Conservation (phyloP, 2,329 filamentous ascomycete species). For the Aspergillus fumigatus region DNA sequence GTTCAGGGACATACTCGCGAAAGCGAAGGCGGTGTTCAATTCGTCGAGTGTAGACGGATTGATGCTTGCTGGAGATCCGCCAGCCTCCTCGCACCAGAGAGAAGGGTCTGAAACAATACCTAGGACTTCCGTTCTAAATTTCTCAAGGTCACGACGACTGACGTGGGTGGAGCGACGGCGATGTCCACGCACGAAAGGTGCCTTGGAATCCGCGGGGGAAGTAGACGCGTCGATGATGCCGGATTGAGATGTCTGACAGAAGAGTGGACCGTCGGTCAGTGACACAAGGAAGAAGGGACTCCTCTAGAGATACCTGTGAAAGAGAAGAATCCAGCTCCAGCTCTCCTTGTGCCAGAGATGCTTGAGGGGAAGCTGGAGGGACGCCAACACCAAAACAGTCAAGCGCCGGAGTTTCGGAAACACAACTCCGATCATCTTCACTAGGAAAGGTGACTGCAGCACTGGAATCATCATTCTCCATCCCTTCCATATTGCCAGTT, state of each 20-base stretch:
- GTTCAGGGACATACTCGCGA: constrained; percentile 34
- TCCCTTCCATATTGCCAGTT: neutral
- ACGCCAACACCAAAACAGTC: constrained; percentile 14
- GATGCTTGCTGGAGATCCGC: constrained; percentile 16
- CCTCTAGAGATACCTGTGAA: neutral
- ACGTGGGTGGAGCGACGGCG: constrained; percentile 41
- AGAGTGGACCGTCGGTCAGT: constrained; percentile 1
- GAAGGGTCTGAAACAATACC: constrained; percentile 26
- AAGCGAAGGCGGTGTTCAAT: constrained; percentile 33
- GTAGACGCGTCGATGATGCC: constrained; percentile 29
- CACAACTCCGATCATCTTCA: constrained; percentile 11
- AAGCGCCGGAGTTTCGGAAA: constrained; percentile 20
- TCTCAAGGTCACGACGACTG: constrained; percentile 35
- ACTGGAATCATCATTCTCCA: constrained; percentile 9
- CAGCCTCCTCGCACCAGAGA: constrained; percentile 29
- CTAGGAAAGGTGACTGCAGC: constrained; percentile 6
- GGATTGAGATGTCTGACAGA: constrained; percentile 11
- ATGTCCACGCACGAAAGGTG: constrained; percentile 34
- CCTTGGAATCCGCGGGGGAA: constrained; percentile 28
- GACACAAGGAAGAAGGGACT: neutral
- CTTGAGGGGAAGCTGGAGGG: constrained; percentile 1
- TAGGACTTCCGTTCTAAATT: constrained; percentile 34
- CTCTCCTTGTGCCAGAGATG: neutral
- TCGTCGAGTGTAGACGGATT: constrained; percentile 23
- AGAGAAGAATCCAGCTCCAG: neutral